Evolutionary conservation across 2,329 filamentous ascomycete genomes (phyloP).

Genomic region (Xylariaceae sp.): DNA sequence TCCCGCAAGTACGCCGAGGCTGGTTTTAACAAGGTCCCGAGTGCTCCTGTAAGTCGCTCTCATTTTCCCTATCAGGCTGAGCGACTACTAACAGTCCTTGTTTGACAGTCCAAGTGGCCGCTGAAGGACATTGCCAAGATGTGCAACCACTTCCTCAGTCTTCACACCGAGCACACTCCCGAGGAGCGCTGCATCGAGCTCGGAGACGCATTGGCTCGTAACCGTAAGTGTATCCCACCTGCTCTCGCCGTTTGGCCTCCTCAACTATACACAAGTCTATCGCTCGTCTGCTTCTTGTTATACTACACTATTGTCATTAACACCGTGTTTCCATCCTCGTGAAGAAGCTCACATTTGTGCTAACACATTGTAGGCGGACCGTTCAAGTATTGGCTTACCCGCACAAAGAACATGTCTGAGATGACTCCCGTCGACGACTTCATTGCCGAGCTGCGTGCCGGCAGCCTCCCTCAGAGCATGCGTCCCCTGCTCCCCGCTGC

Average conservation of each 20-base stretch:
- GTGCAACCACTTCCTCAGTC: conserved; percentile 45
- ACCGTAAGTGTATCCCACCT: conserved; percentile 33
- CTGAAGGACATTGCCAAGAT: conserved; percentile 46
- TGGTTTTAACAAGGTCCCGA: conserved; percentile 39
- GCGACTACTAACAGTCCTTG: not conserved
- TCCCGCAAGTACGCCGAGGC: conserved; percentile 43
- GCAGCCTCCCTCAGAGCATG: conserved; percentile 37
- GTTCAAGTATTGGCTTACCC: conserved; percentile 47
- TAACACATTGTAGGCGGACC: conserved; percentile 36
- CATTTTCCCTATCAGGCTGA: not conserved
- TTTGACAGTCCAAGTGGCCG: conserved; percentile 39
- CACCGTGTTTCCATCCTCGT: not conserved
- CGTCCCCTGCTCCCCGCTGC: conserved; percentile 36
- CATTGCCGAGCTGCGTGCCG: conserved; percentile 35
- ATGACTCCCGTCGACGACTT: conserved; percentile 37
- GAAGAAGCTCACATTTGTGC: conserved; percentile 2
- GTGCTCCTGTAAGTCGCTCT: conserved; percentile 34
- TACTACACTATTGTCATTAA: not conserved
- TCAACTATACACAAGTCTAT: not conserved
- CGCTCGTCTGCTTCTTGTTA: not conserved
- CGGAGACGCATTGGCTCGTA: conserved; percentile 40
- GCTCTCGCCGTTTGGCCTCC: not conserved
- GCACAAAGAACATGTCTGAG: conserved; percentile 38
- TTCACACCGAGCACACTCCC: conserved; percentile 44
- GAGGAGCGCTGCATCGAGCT: conserved; percentile 43